Evolutionary conservation across 805 yeast genomes (phyloP), one percentile per base, ranked within the genome.

Genomic region (Komagataella pseudopastoris): DNA sequence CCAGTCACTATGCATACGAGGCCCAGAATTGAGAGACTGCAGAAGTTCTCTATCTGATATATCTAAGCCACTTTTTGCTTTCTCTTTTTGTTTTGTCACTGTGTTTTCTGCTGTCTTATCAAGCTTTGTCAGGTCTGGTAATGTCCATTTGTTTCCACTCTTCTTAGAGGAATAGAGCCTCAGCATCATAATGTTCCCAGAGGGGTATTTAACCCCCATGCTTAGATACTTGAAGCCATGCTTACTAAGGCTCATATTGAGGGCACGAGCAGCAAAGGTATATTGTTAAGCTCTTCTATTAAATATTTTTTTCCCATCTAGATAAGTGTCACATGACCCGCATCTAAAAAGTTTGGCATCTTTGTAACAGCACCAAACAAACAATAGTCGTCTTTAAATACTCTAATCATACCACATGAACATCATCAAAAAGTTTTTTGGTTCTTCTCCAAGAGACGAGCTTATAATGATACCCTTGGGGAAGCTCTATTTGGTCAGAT

Each of bases 381-480:
- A 22, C 48, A 14, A 45, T 45, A 45, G 23, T 23, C 43, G 18
- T 43, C n/a, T 17, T 20, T 43, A 46, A 36, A 24, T 16, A 48
- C 22, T 18, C 44, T 14, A 17, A 39, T 2, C 20, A 39, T 17
- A n/a, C 43, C 17, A 45, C 30, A 86, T 87, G 96, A 88, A 87
- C 64, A 79, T 88, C 54, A 67, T 87, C 43, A 78, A 80, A 60
- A 79, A 80, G 62, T 74, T 86, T 55, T 74, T 83, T 57, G 80
- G 78, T 2, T 67, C 77, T 14, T 70, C 75, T 24, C 68, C 81
- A 8, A 74, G 76, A 44, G 83, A 82, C 59, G 84, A 81, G 53
- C 65, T 88, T 36, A 78, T 81, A 7, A 72, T 77, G 59, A 73
- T 93, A 49, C 88, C 96, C 2, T 76, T 84, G 0, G 98, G 97